Evolutionary conservation across 768 basidiomycete species (phyloP).

Genomic region (Phanerochaete carnosa): DNA sequence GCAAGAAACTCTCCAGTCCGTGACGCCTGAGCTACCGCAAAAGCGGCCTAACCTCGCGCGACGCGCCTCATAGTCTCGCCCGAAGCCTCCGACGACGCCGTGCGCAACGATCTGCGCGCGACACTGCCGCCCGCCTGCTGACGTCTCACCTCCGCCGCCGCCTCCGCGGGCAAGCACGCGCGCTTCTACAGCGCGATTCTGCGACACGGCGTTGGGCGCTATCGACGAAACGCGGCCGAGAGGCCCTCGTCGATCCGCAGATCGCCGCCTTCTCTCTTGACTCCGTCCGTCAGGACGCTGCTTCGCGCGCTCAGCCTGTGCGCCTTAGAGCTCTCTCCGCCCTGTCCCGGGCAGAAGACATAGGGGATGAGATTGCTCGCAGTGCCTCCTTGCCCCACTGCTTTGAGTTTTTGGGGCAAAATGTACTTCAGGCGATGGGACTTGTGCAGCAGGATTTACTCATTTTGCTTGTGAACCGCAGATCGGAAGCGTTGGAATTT

Average conservation of each 20-base stretch:
- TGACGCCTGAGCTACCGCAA: background rate
- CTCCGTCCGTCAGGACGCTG: constrained; percentile 96
- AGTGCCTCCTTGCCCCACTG: constrained; percentile 72
- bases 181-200: constrained; percentile 92
- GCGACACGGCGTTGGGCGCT: background rate
- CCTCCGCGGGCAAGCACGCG: background rate
- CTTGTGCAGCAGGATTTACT: constrained; percentile 97
- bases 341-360: constrained; percentile 82
- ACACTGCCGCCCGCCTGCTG: constrained; percentile 49
- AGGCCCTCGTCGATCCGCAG: constrained; percentile 64
- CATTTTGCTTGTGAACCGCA: constrained; percentile 73
- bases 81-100: background rate
- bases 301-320: constrained; percentile 86
- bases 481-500: constrained; percentile 41
- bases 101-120: constrained; percentile 37
- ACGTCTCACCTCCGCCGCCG: background rate
- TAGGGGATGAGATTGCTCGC: constrained; percentile 94
- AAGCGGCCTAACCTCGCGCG: background rate
- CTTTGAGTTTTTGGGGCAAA: constrained; percentile 96
- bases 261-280: constrained; percentile 62
- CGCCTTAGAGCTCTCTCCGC: constrained; percentile 66
- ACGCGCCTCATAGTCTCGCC: background rate
- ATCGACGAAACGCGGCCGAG: background rate
- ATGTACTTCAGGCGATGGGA: constrained; percentile 96
- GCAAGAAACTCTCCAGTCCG: background rate